Conservation (phyloP, 1,284 basidiomycete genomes). For the Ustilago trichophora region DNA sequence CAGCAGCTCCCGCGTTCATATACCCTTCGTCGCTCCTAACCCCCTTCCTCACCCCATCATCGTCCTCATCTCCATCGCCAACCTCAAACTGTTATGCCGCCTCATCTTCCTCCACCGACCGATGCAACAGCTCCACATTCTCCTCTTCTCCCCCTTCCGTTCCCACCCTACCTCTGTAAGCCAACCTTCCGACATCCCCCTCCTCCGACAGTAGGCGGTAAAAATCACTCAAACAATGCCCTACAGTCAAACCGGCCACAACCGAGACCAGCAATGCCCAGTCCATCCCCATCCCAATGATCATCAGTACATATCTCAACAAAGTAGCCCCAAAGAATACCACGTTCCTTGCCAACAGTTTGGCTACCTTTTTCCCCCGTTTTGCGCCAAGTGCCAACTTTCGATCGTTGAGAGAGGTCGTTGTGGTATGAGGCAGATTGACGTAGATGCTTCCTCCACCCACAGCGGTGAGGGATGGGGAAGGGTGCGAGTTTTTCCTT, state of each 20-base stretch:
- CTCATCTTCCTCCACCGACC: too few relatives aligned
- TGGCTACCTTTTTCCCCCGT: too few relatives aligned
- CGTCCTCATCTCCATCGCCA: background rate
- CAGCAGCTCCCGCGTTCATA: background rate
- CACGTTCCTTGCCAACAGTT: background rate
- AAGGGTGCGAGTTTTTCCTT: background rate
- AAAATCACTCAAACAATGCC: constrained; percentile 11
- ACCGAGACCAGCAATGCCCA: constrained; percentile 27
- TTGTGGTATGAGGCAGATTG: too few relatives aligned
- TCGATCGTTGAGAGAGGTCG: too few relatives aligned
- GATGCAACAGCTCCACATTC: too few relatives aligned
- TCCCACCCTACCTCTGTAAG: too few relatives aligned
- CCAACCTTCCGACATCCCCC: too few relatives aligned
- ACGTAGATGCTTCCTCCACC: too few relatives aligned
- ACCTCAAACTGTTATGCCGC: background rate
- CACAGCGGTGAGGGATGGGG: too few relatives aligned
- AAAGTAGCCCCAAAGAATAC: constrained; percentile 24
- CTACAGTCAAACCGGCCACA: constrained; percentile 11
- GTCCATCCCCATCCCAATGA: constrained; percentile 45
- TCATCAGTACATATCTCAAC: constrained; percentile 37
- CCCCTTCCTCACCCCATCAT: background rate
- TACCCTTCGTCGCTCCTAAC: background rate
- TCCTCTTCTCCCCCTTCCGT: too few relatives aligned
- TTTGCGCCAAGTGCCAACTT: too few relatives aligned
- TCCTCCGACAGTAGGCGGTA: too few relatives aligned